Conservation (phyloP, 176 grass and related monocot genomes). For the Elymus sibiricus region DNA sequence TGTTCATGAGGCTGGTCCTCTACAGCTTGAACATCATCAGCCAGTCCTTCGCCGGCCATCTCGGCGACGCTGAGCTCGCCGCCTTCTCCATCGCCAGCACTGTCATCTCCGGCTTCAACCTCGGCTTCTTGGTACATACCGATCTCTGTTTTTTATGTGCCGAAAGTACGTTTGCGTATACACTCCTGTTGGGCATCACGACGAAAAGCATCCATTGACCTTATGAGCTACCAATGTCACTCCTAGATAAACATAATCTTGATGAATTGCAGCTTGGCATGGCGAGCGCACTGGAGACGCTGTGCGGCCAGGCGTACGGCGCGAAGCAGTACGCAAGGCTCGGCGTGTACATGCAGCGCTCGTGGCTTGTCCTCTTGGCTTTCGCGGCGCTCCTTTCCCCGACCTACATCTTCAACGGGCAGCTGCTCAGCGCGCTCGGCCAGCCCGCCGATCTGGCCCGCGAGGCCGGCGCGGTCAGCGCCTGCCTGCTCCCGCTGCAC, state of each 20-base stretch:
- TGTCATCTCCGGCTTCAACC: slow-evolving; percentile 77
- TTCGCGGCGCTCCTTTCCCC: not conserved
- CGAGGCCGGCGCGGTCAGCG: not conserved
- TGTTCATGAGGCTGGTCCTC: not conserved
- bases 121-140: not conserved
- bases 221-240: too few species aligned
- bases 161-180: too few species aligned
- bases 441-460: slow-evolving; percentile 13
- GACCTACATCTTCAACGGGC: not conserved
- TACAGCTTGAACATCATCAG: slow-evolving; percentile 92
- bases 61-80: slow-evolving; percentile 88
- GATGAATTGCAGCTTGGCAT: slow-evolving; percentile 34
- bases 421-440: not conserved
- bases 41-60: slow-evolving; percentile 86
- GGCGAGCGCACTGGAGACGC: slow-evolving; percentile 42
- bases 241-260: too few species aligned
- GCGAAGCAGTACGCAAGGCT: slow-evolving; percentile 43
- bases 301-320: slow-evolving; percentile 34
- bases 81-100: slow-evolving; percentile 90
- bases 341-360: slow-evolving; percentile 43
- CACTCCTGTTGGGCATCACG: too few species aligned
- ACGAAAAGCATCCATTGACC: too few species aligned
- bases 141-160: too few species aligned
- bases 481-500: slow-evolving; percentile 27
- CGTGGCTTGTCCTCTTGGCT: slow-evolving; percentile 35